Conservation (phyloP, 495 filamentous ascomycete genomes). For the Hyaloscypha bicolor region DNA sequence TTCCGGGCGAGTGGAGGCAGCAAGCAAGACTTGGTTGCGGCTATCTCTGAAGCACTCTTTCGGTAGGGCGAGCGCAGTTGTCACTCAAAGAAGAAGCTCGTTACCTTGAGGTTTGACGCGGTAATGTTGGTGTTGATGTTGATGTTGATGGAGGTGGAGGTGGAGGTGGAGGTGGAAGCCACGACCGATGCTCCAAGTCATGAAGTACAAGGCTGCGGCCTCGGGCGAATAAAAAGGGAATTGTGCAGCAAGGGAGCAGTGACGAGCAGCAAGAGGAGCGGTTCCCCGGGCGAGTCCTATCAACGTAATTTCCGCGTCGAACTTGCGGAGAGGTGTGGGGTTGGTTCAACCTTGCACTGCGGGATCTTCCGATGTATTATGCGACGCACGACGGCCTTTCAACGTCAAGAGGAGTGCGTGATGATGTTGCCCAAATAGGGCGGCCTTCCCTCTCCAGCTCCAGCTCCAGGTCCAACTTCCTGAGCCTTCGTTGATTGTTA, state of each 20-base stretch:
- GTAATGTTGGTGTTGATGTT: neutral
- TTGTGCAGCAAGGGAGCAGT: neutral
- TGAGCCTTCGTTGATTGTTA: neutral
- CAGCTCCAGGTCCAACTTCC: neutral
- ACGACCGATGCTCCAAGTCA: neutral
- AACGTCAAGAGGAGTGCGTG: neutral
- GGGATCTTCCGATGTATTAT: neutral
- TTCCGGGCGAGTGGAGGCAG: neutral
- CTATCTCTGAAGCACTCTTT: neutral
- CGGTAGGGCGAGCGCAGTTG: neutral
- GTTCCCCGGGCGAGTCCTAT: neutral
- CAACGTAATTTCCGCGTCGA: neutral
- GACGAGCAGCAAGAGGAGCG: neutral
- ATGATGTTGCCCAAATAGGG: neutral
- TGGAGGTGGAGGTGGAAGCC: neutral
- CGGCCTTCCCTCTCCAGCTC: neutral
- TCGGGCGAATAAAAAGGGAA: neutral
- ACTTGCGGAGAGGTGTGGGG: neutral
- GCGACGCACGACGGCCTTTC: neutral
- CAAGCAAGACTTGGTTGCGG: neutral
- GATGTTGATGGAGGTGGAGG: neutral
- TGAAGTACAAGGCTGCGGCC: neutral
- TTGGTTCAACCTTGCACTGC: neutral
- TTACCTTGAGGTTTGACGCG: neutral
- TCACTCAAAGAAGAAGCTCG: neutral